Conservation (phyloP, 805 yeast genomes). For the Nakazawaea anatomiae region DNA sequence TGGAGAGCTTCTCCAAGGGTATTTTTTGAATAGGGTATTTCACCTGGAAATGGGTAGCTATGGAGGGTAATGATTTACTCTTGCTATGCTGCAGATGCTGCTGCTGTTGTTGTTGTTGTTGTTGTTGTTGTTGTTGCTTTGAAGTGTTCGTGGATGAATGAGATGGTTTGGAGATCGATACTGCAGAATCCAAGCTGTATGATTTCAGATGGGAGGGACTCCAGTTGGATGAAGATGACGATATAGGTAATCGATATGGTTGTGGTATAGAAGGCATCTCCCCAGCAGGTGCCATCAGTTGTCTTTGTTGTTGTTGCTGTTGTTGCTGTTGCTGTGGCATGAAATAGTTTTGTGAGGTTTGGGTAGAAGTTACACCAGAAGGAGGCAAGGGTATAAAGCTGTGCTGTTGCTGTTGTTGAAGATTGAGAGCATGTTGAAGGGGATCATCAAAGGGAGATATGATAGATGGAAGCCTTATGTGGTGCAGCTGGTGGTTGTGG, state of each 20-base stretch:
- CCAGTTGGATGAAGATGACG: neutral
- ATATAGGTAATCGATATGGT: neutral
- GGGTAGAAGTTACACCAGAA: no score
- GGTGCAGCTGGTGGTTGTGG: neutral
- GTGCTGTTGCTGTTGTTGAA: neutral
- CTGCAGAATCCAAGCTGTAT: neutral
- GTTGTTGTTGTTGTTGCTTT: neutral
- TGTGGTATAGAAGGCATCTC: neutral
- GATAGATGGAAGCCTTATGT: neutral
- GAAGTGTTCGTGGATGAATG: neutral
- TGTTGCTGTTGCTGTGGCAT: neutral
- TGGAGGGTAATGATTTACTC: neutral
- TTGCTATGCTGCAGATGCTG: neutral
- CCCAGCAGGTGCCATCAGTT: neutral
- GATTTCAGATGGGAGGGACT: neutral
- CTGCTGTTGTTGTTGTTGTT: neutral
- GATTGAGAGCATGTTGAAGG: neutral
- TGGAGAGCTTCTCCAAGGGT: conserved; percentile 11
- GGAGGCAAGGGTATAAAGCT: neutral
- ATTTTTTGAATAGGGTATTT: conserved; percentile 21
- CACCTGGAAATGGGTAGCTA: conserved; percentile 4
- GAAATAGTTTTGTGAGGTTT: neutral
- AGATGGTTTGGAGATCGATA: neutral
- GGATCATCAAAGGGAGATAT: neutral
- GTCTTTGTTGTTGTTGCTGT: neutral